Evolutionary conservation across 768 basidiomycete species (phyloP), one percentile per base, ranked within the genome.

Genomic region (Tricholoma furcatifolium): DNA sequence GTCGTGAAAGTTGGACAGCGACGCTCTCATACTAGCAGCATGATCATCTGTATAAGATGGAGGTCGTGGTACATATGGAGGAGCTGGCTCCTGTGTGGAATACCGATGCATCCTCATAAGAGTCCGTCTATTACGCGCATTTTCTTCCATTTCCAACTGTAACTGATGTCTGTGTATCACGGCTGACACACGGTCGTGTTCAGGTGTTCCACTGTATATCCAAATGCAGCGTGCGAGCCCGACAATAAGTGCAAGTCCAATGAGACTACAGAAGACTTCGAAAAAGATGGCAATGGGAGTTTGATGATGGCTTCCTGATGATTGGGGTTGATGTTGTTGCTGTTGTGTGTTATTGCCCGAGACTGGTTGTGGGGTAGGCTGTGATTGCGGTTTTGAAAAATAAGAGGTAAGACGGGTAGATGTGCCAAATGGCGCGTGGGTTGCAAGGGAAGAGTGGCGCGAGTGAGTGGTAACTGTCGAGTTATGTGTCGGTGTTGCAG

Each of bases 41-140:
- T 47, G 39, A 41, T 30, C 32, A 15, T 56, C 60, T 4, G 69
- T 65, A 59, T 83, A 83, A 3, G 72, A 67, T 5, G 78, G 74
- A 11, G 82, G 81, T 17, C 73, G 73, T n/a, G 73, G 74, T 43
- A 76, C 62, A 61, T 83, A 83, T 1, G 79, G 78, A 39, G 82
- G 81, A 2, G 78, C 77, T 17, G 80, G 79, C 14, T 75, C 77
- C 9, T 60, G 69, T 38, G 67, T 58, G 30, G 69, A 65, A 31
- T 60, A 60, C 18, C 69, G 47, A 32, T 27, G 64, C 27, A 4
- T 3, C 7, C 3, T 27, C 30, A 65, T 48, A 4, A 56, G 44
- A 27, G 59, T 50, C 15, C 74, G 73, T 36, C 71, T 72, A 20
- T 71, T 69, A 51, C 74, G 72, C 43, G 77, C 60, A 59, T 79